phyloP scores from a whole-genome alignment of 108 stramenopile species.

The Nitzschia sp. region DNA sequence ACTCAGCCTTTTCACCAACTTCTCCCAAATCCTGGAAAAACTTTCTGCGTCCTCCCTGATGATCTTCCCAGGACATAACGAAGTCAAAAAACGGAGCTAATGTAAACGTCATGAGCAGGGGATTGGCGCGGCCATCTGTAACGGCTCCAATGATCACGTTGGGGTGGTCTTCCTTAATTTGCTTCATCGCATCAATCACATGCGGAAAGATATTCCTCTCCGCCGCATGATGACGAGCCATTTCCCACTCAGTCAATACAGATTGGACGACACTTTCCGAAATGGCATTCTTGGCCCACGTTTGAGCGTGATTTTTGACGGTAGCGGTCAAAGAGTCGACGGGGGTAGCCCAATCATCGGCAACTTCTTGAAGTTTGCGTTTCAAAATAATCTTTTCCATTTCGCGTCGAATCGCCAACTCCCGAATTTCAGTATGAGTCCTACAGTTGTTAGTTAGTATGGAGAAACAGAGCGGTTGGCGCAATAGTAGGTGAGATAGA shows the following conservation, averaged over 20 bases:
- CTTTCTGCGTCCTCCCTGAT: slow-evolving; percentile 69
- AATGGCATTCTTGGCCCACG: slow-evolving; percentile 78
- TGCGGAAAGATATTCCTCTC: slow-evolving; percentile 85
- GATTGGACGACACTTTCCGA: slow-evolving; percentile 72
- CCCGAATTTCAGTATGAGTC: slow-evolving; percentile 76
- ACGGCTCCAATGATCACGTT: slow-evolving; percentile 86
- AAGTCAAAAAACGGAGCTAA: slow-evolving; percentile 89
- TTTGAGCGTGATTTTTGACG: slow-evolving; percentile 62
- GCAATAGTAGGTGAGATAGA: background rate
- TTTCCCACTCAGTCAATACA: slow-evolving; percentile 84
- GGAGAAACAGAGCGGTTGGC: no score
- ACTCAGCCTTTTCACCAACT: slow-evolving; percentile 66
- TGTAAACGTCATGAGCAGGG: slow-evolving; percentile 84
- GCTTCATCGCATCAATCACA: slow-evolving; percentile 55
- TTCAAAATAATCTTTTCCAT: slow-evolving; percentile 77
- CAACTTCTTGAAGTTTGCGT: slow-evolving; percentile 68
- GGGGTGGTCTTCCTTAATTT: slow-evolving; percentile 80
- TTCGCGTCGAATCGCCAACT: slow-evolving; percentile 75
- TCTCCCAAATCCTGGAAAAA: slow-evolving; percentile 78
- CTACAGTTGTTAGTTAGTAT: no score
- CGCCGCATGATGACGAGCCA: slow-evolving; percentile 87
- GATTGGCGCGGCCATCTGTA: slow-evolving; percentile 88
- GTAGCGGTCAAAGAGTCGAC: slow-evolving; percentile 57
- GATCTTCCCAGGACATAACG: slow-evolving; percentile 88
- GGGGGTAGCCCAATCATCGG: slow-evolving; percentile 86